phyloP scores from a whole-genome alignment of 495 filamentous ascomycete genomes.

The Friedmanniomyces simplex region DNA sequence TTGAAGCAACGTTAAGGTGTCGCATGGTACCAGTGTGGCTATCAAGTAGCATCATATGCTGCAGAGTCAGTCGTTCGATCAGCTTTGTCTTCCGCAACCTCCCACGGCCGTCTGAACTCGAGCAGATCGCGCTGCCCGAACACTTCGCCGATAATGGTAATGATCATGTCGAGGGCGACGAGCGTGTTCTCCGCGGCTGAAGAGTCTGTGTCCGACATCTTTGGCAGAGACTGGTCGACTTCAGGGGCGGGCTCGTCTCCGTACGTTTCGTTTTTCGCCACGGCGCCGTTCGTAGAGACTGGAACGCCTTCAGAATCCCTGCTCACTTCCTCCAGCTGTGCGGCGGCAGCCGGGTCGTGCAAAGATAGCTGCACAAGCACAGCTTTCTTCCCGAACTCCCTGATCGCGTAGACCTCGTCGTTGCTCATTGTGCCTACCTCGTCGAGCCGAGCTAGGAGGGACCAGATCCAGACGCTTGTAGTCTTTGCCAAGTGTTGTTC shows the following conservation, averaged over 20 bases:
- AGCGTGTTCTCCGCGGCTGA: slow-evolving; percentile 34
- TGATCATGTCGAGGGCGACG: slow-evolving; percentile 76
- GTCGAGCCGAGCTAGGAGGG: slow-evolving; percentile 46
- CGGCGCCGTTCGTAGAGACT: neutral
- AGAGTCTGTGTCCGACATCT: neutral
- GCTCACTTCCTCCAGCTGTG: slow-evolving; percentile 18
- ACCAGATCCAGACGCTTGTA: slow-evolving; percentile 53
- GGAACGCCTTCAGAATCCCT: slow-evolving; percentile 14
- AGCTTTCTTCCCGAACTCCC: slow-evolving; percentile 51
- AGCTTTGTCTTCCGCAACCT: neutral
- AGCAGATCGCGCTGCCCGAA: slow-evolving; percentile 87
- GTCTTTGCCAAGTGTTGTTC: slow-evolving; percentile 36
- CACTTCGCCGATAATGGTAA: slow-evolving; percentile 79
- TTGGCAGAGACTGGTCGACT: neutral
- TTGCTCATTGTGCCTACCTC: slow-evolving; percentile 48
- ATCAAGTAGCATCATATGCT: neutral
- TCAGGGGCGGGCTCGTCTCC: neutral
- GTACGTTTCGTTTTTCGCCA: neutral
- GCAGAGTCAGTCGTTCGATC: neutral
- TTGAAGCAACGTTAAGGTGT: too few relatives aligned
- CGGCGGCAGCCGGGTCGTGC: slow-evolving; percentile 21
- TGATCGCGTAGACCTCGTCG: slow-evolving; percentile 45
- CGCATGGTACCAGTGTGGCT: too few relatives aligned
- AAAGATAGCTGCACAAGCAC: slow-evolving; percentile 30
- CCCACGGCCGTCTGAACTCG: slow-evolving; percentile 47